phyloP scores from a whole-genome alignment of 441 rosid species.

The Aleurites moluccanus region DNA sequence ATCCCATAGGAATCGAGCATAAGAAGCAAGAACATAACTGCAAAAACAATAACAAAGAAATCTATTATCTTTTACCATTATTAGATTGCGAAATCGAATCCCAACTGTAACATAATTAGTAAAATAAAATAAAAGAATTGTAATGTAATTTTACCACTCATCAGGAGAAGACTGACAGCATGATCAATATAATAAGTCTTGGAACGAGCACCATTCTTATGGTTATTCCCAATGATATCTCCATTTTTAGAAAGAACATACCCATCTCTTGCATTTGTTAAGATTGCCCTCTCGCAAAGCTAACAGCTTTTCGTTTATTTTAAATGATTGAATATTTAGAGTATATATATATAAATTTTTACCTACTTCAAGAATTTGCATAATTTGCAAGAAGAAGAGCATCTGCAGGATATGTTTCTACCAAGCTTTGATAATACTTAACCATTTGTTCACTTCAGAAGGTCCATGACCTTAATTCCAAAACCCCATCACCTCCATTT shows the following conservation, averaged over 20 bases:
- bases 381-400: slow-evolving; percentile 67
- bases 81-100: too few species aligned
- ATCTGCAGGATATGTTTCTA: slow-evolving; percentile 51
- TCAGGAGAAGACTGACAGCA: slow-evolving; percentile 65
- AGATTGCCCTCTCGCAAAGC: slow-evolving; percentile 62
- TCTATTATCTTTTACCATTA: too few species aligned
- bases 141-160: slow-evolving; percentile 46
- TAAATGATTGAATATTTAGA: background rate
- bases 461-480: slow-evolving; percentile 25
- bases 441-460: slow-evolving; percentile 39
- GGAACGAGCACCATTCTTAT: slow-evolving; percentile 59
- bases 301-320: background rate
- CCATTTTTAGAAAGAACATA: slow-evolving; percentile 58
- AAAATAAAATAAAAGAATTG: too few species aligned
- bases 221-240: slow-evolving; percentile 62
- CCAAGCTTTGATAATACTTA: slow-evolving; percentile 58
- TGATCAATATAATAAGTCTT: slow-evolving; percentile 58
- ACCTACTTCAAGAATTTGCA: slow-evolving; percentile 80
- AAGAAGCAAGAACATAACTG: slow-evolving; percentile 68
- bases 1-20: slow-evolving; percentile 74
- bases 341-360: too few species aligned
- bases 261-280: slow-evolving; percentile 53
- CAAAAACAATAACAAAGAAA: slow-evolving; percentile 14
- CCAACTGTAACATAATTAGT: too few species aligned
- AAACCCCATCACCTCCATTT: slow-evolving; percentile 27